Evolutionary conservation across 768 basidiomycete species (phyloP).

Genomic region (Suillus tomentosus): DNA sequence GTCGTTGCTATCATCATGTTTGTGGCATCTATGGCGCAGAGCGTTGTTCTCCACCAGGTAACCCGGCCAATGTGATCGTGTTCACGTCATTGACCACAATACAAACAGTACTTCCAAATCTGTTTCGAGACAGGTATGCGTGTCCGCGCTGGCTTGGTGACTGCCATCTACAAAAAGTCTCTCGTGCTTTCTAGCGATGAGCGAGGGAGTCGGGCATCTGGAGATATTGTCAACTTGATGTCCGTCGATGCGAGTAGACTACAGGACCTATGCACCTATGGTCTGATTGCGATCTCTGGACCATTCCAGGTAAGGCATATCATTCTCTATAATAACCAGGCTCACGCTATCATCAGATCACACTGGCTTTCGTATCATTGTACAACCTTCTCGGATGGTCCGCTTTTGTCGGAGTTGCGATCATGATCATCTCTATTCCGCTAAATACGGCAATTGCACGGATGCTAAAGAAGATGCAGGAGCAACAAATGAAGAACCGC

Average conservation of each 20-base stretch:
- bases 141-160: slow-evolving; percentile 86
- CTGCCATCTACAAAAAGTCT: slow-evolving; percentile 83
- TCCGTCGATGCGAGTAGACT: slow-evolving; percentile 80
- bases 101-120: slow-evolving; percentile 76
- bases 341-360: slow-evolving; percentile 50
- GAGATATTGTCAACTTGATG: slow-evolving; percentile 95
- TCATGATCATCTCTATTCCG: slow-evolving; percentile 85
- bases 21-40: slow-evolving; percentile 73
- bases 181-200: slow-evolving; percentile 87
- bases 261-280: slow-evolving; percentile 82
- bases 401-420: slow-evolving; percentile 83
- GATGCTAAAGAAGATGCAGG: slow-evolving; percentile 73
- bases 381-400: slow-evolving; percentile 92
- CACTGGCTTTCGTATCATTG: slow-evolving; percentile 85
- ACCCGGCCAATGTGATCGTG: background rate
- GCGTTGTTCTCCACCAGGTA: slow-evolving; percentile 79
- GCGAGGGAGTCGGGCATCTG: slow-evolving; percentile 67
- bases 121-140: slow-evolving; percentile 90
- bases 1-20: slow-evolving; percentile 82
- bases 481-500: slow-evolving; percentile 91
- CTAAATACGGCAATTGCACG: slow-evolving; percentile 74
- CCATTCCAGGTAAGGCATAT: slow-evolving; percentile 69
- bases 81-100: slow-evolving; percentile 3
- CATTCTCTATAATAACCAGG: background rate
- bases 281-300: slow-evolving; percentile 82